Evolutionary conservation across 176 grass and related monocot genomes (phyloP).

Genomic region (Lolium rigidum): DNA sequence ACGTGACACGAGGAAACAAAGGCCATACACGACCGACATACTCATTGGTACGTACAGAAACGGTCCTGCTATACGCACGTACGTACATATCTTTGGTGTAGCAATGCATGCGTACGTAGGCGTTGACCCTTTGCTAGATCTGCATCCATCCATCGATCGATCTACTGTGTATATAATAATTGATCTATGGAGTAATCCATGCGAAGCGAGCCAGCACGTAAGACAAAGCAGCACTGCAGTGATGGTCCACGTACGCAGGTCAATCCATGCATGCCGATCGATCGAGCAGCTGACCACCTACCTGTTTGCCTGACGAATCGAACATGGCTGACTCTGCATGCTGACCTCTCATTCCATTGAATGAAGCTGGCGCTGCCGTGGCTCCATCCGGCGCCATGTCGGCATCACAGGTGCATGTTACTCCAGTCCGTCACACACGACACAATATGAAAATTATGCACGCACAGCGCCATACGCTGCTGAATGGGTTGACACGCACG

Average conservation of each 20-base stretch:
- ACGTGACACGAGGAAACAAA: too few relatives aligned
- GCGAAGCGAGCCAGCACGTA: too few relatives aligned
- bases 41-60: background rate
- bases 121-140: too few relatives aligned
- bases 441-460: constrained; percentile 9
- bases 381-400: background rate
- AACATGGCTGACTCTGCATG: background rate
- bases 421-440: background rate
- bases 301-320: too few relatives aligned
- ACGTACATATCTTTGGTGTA: background rate
- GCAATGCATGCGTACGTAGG: too few relatives aligned
- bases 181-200: too few relatives aligned
- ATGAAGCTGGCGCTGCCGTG: constrained; percentile 4
- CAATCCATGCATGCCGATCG: too few relatives aligned
- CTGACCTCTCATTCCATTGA: background rate
- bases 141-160: too few relatives aligned
- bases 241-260: too few relatives aligned
- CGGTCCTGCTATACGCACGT: background rate
- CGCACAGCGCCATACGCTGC: background rate
- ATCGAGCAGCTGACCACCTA: too few relatives aligned
- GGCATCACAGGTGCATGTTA: background rate
- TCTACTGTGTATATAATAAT: too few relatives aligned
- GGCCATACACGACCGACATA: background rate
- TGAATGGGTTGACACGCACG: background rate
- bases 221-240: too few relatives aligned